These are phyloP conservation scores for Dipodascus albidus DNA, from an alignment of 805 yeast species.

Conservation along the genomic window DNA sequence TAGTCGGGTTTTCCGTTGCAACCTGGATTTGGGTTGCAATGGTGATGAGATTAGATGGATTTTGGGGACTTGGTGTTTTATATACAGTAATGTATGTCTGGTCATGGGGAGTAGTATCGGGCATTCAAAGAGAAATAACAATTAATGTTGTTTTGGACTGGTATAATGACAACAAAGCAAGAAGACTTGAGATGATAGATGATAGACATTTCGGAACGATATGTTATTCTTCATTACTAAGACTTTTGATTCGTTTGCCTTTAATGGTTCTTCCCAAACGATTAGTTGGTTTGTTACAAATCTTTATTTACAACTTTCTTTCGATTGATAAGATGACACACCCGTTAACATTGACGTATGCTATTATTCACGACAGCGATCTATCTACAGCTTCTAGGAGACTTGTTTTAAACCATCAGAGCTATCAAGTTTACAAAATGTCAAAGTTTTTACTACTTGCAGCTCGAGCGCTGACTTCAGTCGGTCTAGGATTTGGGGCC, in stretches of 20 bases:
- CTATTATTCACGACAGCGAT: slow-evolving; percentile 25
- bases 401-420: slow-evolving; percentile 7
- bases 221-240: slow-evolving; percentile 23
- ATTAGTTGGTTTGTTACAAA: slow-evolving; percentile 15
- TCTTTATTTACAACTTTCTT: slow-evolving; percentile 17
- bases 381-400: slow-evolving; percentile 13
- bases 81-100: slow-evolving; percentile 29
- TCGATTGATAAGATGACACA: slow-evolving; percentile 20
- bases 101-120: slow-evolving; percentile 31
- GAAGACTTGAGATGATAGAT: slow-evolving; percentile 12
- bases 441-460: slow-evolving; percentile 28
- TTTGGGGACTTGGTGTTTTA: slow-evolving; percentile 23
- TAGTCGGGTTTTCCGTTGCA: slow-evolving; percentile 20
- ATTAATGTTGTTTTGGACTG: slow-evolving; percentile 28
- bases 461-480: slow-evolving; percentile 27
- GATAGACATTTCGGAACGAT: slow-evolving; percentile 27
- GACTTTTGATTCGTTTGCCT: slow-evolving; percentile 26
- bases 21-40: slow-evolving; percentile 27
- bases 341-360: slow-evolving; percentile 28
- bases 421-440: slow-evolving; percentile 26
- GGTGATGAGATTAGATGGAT: slow-evolving; percentile 17
- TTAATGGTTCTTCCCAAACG: slow-evolving; percentile 26
- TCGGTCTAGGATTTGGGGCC: slow-evolving; percentile 26
- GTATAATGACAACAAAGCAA: slow-evolving; percentile 25
- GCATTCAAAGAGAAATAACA: slow-evolving; percentile 27